Evolutionary conservation across 257 asterid species (phyloP).

Genomic region (Capsicum baccatum): DNA sequence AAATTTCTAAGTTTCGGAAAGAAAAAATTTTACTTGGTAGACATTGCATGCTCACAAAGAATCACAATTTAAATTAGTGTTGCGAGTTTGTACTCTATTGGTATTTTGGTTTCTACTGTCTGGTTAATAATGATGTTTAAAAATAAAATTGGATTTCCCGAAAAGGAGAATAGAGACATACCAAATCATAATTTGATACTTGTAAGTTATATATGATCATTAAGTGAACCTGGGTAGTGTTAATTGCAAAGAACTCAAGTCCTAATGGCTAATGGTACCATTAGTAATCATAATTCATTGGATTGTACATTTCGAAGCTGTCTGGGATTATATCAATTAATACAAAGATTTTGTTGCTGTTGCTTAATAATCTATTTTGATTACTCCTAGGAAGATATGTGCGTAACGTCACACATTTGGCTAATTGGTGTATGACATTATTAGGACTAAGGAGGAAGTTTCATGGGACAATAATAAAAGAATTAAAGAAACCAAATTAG

Average conservation of each 20-base stretch:
- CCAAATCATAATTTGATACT: conserved; percentile 22
- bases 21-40: no score
- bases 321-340: conserved; percentile 14
- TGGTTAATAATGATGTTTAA: not conserved
- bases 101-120: not conserved
- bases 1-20: no score
- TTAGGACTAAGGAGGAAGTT: conserved; percentile 26
- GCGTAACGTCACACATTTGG: not conserved
- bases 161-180: not conserved
- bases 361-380: conserved; percentile 18
- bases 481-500: not conserved
- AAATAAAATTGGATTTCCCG: not conserved
- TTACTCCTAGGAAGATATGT: conserved; percentile 24
- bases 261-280: not conserved
- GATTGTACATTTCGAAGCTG: conserved; percentile 27
- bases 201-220: not conserved
- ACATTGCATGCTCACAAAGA: no score
- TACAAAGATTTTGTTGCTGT: conserved; percentile 22
- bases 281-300: conserved; percentile 15
- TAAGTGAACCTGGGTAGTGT: conserved; percentile 26
- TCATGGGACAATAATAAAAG: conserved; percentile 15
- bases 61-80: not conserved
- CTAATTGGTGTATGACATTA: not conserved
- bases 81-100: not conserved
- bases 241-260: not conserved